Conservation (phyloP, 768 basidiomycete genomes). For the Tubosaeta sp. region DNA sequence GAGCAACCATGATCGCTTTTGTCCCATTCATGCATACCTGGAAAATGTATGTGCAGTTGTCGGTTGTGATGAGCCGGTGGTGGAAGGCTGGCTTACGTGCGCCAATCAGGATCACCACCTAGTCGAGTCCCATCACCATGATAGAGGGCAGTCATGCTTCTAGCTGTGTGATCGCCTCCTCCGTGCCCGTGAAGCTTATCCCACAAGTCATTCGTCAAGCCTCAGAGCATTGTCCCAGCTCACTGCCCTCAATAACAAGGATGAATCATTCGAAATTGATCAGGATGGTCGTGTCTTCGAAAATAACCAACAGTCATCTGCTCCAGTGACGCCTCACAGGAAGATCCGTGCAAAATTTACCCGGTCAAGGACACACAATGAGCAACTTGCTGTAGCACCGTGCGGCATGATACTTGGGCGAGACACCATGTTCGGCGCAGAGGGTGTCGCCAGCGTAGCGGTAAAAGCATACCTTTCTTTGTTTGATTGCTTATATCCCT, state of each 20-base stretch:
- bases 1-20: background rate
- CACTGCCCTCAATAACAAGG: background rate
- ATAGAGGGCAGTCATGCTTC: slow-evolving; percentile 2
- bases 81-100: background rate
- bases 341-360: background rate
- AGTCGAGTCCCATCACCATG: background rate
- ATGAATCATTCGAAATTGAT: background rate
- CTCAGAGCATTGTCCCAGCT: background rate
- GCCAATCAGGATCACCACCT: background rate
- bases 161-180: background rate
- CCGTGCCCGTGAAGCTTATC: background rate
- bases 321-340: background rate
- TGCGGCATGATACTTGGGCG: slow-evolving; percentile 2
- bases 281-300: background rate
- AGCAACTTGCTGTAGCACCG: slow-evolving; percentile 1
- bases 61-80: background rate
- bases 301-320: background rate
- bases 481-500: background rate
- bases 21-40: background rate
- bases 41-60: background rate
- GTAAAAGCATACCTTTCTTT: too few relatives aligned
- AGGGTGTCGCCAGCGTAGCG: background rate
- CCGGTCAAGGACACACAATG: background rate
- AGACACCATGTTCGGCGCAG: slow-evolving; percentile 1
- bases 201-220: background rate